Evolutionary conservation across 108 stramenopile species (phyloP), one percentile per base, ranked within the genome.

Genomic region (Discostella pseudostelligera): DNA sequence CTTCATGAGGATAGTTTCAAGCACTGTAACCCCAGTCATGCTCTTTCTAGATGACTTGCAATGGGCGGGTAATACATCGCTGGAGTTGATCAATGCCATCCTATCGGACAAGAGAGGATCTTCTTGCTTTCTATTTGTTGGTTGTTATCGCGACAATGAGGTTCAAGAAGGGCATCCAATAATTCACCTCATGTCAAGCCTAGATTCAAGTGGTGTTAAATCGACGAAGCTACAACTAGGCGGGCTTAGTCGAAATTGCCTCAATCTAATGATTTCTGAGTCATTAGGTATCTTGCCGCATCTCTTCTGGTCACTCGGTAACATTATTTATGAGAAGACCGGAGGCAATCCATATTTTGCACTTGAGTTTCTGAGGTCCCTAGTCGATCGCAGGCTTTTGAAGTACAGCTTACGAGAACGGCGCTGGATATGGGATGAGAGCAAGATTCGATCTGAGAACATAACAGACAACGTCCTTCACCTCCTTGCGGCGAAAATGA

Each of bases 21-120:
- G 66, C 20, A 25, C 17, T 13, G 36, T 32, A 4, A 51, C 28
- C 5, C 76, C 76, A 12, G 46, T 77, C 14, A 50, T 77, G 56
- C 39, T 81, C 28, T 76, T 81, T 36, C 44, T 81, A 7, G 80
- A 81, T 50, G 80, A 81, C 59, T 37, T 72, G 13, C 80, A 76
- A 42, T 80, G 79, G 79, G 68, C 73, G 8, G 73, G 74, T 43
- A 11, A n/a, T 14, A 45, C 56, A n/a, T 47, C 80, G 17, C 26
- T 81, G 1, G 65, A 50, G 22, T 28, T 76, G 9, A 36, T 77
- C 1, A 42, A 51, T 10, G 4, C 57, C 20, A 37, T 77, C n/a
- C 63, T 77, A 4, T 77, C 64, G 10, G 76, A 77, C 43, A 28
- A 24, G 16, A 51, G 22, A 35, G 70, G 63, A 44, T 39, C 46